Evolutionary conservation across 2,329 filamentous ascomycete genomes (phyloP), one percentile per base, ranked within the genome.

Genomic region (Colletotrichum plurivorum): DNA sequence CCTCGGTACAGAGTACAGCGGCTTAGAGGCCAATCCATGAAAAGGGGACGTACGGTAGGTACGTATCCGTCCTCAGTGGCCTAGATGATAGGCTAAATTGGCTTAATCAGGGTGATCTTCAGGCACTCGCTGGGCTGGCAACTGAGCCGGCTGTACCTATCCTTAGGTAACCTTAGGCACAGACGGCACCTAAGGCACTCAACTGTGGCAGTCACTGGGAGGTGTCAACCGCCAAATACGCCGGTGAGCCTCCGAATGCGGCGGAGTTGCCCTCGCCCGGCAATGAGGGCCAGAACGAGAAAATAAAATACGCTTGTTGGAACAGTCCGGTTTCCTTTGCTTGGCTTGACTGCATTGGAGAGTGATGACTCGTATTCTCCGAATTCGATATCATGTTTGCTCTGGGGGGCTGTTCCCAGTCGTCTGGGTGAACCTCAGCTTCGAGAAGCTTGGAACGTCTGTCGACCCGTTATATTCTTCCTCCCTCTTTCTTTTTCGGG

Each of bases 381-480:
- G 41, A 25, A n/a, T 31, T 51, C 56, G 16, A 31, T 49, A 16
- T n/a, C 48, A 43, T 48, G n/a, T 6, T 22, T 27, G 9, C 10
- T 57, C 25, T 45, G 41, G 16, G 7, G 60, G 60, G 55, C 46
- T 10, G 41, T 57, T 54, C 53, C 65, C 53, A 41, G 53, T 48
- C 31, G 15, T 58, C 48, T 65, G 45, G 48, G 27, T 18, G 43
- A 15, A 46, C 39, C 15, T 39, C 56, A 65, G 66, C 61, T 60
- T 60, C 55, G 54, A 65, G 66, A 65, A 66, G 61, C 25, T 46
- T 56, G 56, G 36, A 52, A 60, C 27, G 18, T 67, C 25, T 16
- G 51, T 13, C 41, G 62, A 57, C 51, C 67, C 67, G 46, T 49
- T 53, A 18, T 46, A 69, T 61, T 16, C 18, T 67, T 60, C 52